Evolutionary conservation across 768 basidiomycete species (phyloP), one percentile per base, ranked within the genome.

Genomic region (Calvatia gigantea): DNA sequence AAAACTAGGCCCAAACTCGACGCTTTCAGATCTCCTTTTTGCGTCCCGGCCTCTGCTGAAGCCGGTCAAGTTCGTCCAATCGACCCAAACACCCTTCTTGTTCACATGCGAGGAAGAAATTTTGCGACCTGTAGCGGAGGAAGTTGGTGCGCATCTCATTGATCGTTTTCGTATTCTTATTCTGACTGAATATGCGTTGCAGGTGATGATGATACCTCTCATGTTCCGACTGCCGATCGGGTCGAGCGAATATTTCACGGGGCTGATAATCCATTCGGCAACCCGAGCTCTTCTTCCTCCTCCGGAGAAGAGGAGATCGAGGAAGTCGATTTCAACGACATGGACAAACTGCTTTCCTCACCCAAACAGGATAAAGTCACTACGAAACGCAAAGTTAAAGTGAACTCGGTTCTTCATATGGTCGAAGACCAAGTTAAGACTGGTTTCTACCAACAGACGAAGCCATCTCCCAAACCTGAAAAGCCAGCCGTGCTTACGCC

Each of bases 11-110:
- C 19, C 49, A 27, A 54, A 41, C 7, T 33, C 43, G 23, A 56
- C 51, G 0, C 46, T 50, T 15, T 51, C 51, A 41, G 64, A n/a
- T 73, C 77, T 85, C 39, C 70, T 88, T 6, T 75, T 80, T 56
- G 69, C 77, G 23, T 79, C 83, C 35, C 71, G 89, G 27, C 88
- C 87, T 1, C 71, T 83, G 0, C 72, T 91, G 15, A 73, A 74
- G n/a, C 90, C 89, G 0, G 72, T 93, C 60, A 69, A 70, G 11
- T 92, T 93, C 60, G 87, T 92, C 11, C 82, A 74, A 15, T 82
- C 86, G 0, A 72, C 76, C 9, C 49, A 76, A 39, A 81, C 79
- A 1, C 79, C 51, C 67, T 78, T 63, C 53, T 77, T 73, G 70
- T 92, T 81, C 50, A 63, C 76, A 58, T 69, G 75, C 59, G 77